Conservation (phyloP, 139 green algal species). For the Astrephomene gubernaculifera region DNA sequence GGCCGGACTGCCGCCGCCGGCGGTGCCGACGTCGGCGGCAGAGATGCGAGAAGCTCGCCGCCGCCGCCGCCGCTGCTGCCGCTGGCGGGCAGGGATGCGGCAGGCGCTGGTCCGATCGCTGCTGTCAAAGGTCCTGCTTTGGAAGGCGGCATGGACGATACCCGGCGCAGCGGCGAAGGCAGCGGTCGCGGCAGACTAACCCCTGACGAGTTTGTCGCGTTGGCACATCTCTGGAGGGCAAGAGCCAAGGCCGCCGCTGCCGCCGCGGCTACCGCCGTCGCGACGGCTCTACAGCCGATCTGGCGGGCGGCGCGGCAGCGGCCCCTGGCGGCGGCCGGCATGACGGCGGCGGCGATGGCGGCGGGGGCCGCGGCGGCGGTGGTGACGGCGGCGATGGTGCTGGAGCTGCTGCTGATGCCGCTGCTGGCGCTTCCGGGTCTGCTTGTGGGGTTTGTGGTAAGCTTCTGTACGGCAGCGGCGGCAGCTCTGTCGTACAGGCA, state of each 20-base stretch:
- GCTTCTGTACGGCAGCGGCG: slow-evolving; percentile 5
- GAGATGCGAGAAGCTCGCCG: too few species aligned
- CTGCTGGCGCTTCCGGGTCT: slow-evolving; percentile 27
- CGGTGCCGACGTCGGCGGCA: too few species aligned
- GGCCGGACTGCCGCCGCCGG: too few species aligned
- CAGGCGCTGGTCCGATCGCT: neutral
- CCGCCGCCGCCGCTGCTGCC: too few species aligned
- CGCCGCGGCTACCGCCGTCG: neutral
- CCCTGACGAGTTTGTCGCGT: neutral
- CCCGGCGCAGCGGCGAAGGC: neutral
- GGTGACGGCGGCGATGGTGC: neutral
- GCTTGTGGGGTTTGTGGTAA: neutral
- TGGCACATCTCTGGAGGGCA: neutral
- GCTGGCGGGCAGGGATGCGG: too few species aligned
- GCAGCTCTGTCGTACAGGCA: neutral
- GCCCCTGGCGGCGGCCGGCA: neutral
- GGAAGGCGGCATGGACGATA: neutral
- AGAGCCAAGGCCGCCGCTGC: too few species aligned
- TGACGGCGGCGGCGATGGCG: neutral
- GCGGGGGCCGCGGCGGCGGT: neutral
- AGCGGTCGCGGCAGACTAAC: neutral
- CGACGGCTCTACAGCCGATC: neutral
- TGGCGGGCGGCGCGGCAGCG: neutral
- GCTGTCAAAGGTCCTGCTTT: neutral
- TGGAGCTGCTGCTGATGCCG: slow-evolving; percentile 44